Conservation (phyloP, 345 rosid species). For the Eutrema yunnanense region DNA sequence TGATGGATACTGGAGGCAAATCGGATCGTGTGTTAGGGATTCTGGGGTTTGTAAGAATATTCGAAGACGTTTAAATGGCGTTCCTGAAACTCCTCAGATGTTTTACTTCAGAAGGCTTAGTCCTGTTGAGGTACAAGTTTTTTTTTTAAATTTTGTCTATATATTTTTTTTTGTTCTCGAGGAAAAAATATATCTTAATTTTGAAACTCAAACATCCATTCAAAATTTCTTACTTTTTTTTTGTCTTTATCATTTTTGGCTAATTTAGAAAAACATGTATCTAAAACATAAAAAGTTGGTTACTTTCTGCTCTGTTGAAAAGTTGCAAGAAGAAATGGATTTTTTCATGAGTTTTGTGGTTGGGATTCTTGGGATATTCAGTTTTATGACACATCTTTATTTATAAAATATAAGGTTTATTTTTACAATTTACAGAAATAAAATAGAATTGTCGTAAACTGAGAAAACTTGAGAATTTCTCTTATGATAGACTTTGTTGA, state of each 20-base stretch:
- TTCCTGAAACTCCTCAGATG: constrained; percentile 70
- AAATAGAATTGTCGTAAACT: no score
- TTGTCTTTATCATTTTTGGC: not conserved
- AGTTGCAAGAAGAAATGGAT: not conserved
- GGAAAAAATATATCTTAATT: not conserved
- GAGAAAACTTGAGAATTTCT: no score
- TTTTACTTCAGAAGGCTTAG: constrained; percentile 56
- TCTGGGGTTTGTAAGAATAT: constrained; percentile 69
- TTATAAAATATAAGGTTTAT: no score
- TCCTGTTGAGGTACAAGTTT: constrained; percentile 59
- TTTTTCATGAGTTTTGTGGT: not conserved
- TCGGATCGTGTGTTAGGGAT: constrained; percentile 69
- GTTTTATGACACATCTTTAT: no score
- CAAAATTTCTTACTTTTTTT: not conserved
- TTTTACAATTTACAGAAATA: no score
- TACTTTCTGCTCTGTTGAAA: not conserved
- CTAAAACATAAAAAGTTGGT: not conserved
- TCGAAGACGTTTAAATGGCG: constrained; percentile 42
- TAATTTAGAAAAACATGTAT: not conserved
- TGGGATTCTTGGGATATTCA: not conserved
- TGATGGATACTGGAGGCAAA: constrained; percentile 57
- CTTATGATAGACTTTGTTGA: no score
- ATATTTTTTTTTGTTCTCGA: not conserved
- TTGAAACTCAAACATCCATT: not conserved
- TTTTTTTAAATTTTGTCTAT: not conserved